Conservation (phyloP, 345 rosid genomes). For the Syzygium grande region DNA sequence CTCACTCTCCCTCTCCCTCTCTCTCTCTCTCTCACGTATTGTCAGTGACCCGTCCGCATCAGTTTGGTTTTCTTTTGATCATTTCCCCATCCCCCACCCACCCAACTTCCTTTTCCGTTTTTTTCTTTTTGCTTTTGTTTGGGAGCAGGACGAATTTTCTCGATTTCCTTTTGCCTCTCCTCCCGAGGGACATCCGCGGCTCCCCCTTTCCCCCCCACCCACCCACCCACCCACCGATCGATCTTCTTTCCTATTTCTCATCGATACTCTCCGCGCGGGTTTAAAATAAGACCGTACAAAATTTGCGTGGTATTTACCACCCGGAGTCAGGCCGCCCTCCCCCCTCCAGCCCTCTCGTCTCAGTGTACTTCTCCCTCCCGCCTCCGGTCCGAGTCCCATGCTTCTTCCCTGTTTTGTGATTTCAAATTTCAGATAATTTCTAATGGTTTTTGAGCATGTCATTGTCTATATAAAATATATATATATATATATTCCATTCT, state of each 20-base stretch:
- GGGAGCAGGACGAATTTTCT: too few species aligned
- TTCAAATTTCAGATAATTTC: not conserved
- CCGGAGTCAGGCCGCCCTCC: not conserved
- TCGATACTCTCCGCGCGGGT: not conserved
- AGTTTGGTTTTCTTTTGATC: not conserved
- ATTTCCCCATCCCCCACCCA: not conserved
- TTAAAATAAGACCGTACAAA: not conserved
- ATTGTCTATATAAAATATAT: fast-evolving
- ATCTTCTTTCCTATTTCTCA: not conserved
- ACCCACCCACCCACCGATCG: too few species aligned
- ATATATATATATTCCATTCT: not conserved
- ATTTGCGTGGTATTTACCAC: not conserved
- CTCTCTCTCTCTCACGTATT: not conserved
- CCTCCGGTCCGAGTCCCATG: not conserved
- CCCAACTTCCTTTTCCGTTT: not conserved
- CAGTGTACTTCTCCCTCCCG: not conserved
- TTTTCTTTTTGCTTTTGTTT: not conserved
- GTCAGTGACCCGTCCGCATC: not conserved
- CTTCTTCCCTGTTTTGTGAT: not conserved
- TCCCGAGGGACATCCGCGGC: not conserved
- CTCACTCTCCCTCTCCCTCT: not conserved
- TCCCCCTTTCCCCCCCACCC: not conserved
- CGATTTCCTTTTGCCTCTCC: not conserved
- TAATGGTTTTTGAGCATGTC: not conserved
- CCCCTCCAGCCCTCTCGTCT: not conserved